phyloP scores from a whole-genome alignment of 2,329 filamentous ascomycete genomes.

The Pseudogymnoascus sp. region DNA sequence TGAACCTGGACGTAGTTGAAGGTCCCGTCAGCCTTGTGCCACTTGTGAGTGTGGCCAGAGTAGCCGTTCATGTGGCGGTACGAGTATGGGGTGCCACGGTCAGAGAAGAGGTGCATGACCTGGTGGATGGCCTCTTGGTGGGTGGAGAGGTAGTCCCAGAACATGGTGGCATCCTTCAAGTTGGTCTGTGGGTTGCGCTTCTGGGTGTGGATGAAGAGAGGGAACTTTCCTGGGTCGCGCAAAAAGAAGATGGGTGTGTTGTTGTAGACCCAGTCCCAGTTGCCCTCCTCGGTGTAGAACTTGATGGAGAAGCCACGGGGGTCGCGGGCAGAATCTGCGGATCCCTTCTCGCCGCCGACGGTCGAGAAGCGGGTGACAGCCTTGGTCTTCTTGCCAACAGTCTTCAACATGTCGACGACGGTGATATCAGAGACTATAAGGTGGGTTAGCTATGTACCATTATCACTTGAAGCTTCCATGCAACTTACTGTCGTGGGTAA shows the following conservation, averaged over 20 bases:
- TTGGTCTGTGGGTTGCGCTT: conserved; percentile 68
- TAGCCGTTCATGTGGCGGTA: conserved; percentile 62
- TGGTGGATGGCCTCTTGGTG: conserved; percentile 56
- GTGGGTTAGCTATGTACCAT: conserved; percentile 52
- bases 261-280: conserved; percentile 66
- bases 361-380: conserved; percentile 61
- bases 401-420: conserved; percentile 37
- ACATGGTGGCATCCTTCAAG: conserved; percentile 50
- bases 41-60: conserved; percentile 59
- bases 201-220: conserved; percentile 68
- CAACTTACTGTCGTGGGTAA: conserved; percentile 26
- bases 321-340: conserved; percentile 58
- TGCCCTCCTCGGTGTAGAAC: conserved; percentile 63
- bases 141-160: conserved; percentile 38
- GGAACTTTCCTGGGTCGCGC: conserved; percentile 66
- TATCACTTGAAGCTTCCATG: conserved; percentile 37
- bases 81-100: conserved; percentile 57
- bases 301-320: conserved; percentile 61
- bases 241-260: conserved; percentile 74
- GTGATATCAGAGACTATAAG: conserved; percentile 36
- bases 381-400: conserved; percentile 61
- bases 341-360: conserved; percentile 62
- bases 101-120: conserved; percentile 57
- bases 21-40: conserved; percentile 54
- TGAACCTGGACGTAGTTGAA: conserved; percentile 61